Base-by-base conservation (phyloP, 129 eudicot genomes). In the Kitagawia praeruptora region DNA sequence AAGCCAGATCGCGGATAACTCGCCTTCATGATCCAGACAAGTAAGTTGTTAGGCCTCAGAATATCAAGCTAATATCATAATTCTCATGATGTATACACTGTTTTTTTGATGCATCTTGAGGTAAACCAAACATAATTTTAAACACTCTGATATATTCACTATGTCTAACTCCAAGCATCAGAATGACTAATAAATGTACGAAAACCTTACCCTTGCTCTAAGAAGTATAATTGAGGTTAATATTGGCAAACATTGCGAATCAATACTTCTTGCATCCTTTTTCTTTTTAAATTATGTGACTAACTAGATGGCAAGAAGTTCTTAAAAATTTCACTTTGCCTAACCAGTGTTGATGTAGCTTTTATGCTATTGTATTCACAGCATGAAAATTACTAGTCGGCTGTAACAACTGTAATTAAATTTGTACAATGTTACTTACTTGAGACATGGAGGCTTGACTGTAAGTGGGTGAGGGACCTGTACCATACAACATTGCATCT, bases 391-490 rank as follows among this genome's bases (percentile, higher is more conserved):
- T 9, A 54, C 16, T 21, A 56, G n/a, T 21, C 23, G 12, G 28
- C 28, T n/a, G 12, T 66, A 27, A 21, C 5, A 21, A 61, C 34
- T 25, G 38, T 31, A 15, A 16, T 38, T 34, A 14, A 6, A 19
- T 37, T 61, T 61, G 28, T 41, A 21, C 45, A 37, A 73, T 74
- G 37, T 23, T 21, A 27, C 77, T 46, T 27, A 75, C 77, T 75
- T 78, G 72, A 76, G 79, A 76, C 19, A 76, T 51, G 79, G 79
- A 51, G 47, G 14, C 47, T 53, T 76, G 83, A 63, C 83, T 81
- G 61, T 56, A 21, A 37, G 53, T 23, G 2, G 83, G 74, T 4
- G 83, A 81, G 16, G 75, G 47, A 42, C 58, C 45, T 49, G 67
- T 27, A 76, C 48, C 40, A 4, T 49, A 76, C 79, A 51, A 34